Evolutionary conservation across 805 yeast species (phyloP).

Genomic region (Starmera dryadoides): DNA sequence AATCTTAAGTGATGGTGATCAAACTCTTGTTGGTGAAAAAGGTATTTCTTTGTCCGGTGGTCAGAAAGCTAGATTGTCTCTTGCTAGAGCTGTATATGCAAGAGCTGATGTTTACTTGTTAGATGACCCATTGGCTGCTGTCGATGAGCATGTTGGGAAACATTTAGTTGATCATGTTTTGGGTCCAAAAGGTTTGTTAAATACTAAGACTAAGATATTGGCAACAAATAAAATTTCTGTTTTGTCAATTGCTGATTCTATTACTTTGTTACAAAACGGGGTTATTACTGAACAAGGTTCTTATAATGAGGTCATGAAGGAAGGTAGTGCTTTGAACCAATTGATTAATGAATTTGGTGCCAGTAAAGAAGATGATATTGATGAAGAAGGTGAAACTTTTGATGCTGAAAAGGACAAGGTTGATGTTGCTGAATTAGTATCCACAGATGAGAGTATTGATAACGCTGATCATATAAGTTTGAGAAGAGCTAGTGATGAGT

Average conservation of each 20-base stretch:
- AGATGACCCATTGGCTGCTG: constrained; percentile 94
- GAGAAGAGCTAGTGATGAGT: constrained; percentile 59
- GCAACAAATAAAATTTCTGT: constrained; percentile 87
- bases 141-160: constrained; percentile 93
- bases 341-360: constrained; percentile 60
- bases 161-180: constrained; percentile 78
- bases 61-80: constrained; percentile 89
- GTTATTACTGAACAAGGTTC: constrained; percentile 60
- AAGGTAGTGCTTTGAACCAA: constrained; percentile 41
- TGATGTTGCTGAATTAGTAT: constrained; percentile 23
- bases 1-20: constrained; percentile 82
- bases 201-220: constrained; percentile 65
- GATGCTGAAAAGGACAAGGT: constrained; percentile 15
- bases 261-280: constrained; percentile 66
- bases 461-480: constrained; percentile 32
- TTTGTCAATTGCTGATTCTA: constrained; percentile 62
- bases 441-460: constrained; percentile 15
- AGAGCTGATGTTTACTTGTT: constrained; percentile 86
- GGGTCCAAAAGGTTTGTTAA: constrained; percentile 73
- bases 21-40: constrained; percentile 92
- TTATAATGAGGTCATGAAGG: constrained; percentile 42
- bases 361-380: constrained; percentile 22
- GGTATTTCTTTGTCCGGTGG: constrained; percentile 97
- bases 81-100: constrained; percentile 94
- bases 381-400: constrained; percentile 11